Evolutionary conservation across 768 basidiomycete genomes (phyloP).

Genomic region (Kondoa malvinella): DNA sequence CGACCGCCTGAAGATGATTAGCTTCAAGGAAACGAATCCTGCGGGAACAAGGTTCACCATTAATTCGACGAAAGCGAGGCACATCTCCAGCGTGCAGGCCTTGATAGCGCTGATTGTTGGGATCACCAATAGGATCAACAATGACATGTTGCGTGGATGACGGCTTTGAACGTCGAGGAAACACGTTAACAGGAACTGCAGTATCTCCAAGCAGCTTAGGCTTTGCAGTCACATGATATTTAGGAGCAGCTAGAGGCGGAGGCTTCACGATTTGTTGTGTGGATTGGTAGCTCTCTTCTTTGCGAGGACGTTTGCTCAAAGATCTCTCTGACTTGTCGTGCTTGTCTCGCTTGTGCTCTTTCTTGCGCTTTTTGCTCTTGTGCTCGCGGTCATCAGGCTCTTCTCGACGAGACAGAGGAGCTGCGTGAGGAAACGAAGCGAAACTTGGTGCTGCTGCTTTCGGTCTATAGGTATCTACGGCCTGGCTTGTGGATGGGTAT

Average conservation of each 20-base stretch:
- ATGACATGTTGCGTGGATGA: background rate
- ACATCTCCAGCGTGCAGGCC: conserved; percentile 21
- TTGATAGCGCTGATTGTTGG: conserved; percentile 18
- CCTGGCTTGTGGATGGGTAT: background rate
- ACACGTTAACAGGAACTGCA: background rate
- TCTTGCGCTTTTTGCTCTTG: background rate
- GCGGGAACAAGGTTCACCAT: background rate
- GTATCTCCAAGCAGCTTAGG: background rate
- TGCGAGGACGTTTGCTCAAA: background rate
- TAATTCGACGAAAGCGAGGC: conserved; percentile 9
- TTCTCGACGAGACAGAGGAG: background rate
- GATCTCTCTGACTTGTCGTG: background rate
- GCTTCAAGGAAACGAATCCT: background rate
- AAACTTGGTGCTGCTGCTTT: background rate
- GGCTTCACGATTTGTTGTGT: background rate
- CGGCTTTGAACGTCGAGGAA: background rate
- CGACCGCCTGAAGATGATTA: conserved; percentile 3
- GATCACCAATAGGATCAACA: conserved; percentile 12
- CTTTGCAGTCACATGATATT: background rate
- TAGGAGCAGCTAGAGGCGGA: background rate
- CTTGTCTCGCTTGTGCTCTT: background rate
- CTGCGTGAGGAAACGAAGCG: background rate
- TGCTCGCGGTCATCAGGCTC: background rate
- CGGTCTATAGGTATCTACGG: background rate
- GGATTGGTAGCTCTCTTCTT: background rate